phyloP scores from a whole-genome alignment of 2,329 filamentous ascomycete species.

The Pyrenophora tritici-repentis region DNA sequence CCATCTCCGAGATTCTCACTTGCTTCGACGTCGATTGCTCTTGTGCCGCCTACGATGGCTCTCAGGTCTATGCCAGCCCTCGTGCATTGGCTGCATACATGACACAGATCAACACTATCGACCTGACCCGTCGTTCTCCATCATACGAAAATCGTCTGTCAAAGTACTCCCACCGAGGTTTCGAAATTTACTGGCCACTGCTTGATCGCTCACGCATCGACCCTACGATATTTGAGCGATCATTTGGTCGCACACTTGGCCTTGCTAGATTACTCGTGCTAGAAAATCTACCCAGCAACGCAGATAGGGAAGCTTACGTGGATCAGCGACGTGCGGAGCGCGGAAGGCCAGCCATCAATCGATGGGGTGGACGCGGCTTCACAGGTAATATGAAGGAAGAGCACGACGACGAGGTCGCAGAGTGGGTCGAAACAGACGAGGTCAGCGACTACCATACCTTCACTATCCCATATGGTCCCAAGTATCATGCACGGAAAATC shows the following conservation, averaged over 20 bases:
- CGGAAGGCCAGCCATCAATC: slow-evolving; percentile 65
- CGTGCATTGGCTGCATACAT: slow-evolving; percentile 78
- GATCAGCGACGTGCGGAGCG: slow-evolving; percentile 72
- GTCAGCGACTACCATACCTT: slow-evolving; percentile 74
- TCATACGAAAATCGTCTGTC: slow-evolving; percentile 87
- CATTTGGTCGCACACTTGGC: slow-evolving; percentile 74
- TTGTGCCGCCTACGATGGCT: slow-evolving; percentile 78
- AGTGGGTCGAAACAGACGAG: slow-evolving; percentile 79
- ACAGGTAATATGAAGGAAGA: slow-evolving; percentile 75
- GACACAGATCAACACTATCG: slow-evolving; percentile 80
- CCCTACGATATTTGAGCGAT: slow-evolving; percentile 84
- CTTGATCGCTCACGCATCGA: slow-evolving; percentile 77
- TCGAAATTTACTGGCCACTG: slow-evolving; percentile 80
- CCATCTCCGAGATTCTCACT: slow-evolving; percentile 80
- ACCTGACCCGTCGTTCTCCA: slow-evolving; percentile 77
- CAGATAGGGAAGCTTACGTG: slow-evolving; percentile 71
- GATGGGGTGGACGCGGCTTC: slow-evolving; percentile 50
- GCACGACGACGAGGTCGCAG: slow-evolving; percentile 79
- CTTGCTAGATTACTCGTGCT: slow-evolving; percentile 79
- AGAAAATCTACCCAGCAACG: slow-evolving; percentile 73
- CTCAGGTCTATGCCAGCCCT: slow-evolving; percentile 78
- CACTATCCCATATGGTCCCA: slow-evolving; percentile 68
- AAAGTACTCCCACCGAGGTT: slow-evolving; percentile 80
- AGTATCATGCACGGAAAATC: slow-evolving; percentile 67
- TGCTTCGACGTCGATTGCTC: slow-evolving; percentile 89